Evolutionary conservation across 768 basidiomycete species (phyloP), one percentile per base, ranked within the genome.

Genomic region (Suillus clintonianus): DNA sequence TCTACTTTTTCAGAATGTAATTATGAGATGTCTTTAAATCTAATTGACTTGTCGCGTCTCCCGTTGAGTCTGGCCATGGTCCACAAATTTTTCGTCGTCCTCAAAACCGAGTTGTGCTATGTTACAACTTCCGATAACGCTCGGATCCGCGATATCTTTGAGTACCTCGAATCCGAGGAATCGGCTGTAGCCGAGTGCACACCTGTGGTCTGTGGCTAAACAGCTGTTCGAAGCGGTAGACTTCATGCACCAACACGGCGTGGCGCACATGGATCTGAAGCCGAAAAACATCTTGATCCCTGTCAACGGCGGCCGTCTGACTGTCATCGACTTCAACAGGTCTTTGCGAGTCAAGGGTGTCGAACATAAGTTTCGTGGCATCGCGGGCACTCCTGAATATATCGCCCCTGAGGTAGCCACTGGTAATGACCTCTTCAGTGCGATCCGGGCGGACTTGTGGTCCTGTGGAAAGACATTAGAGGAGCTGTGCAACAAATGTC

Each of bases 1-100:
- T 14, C 13, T 0, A n/a, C 5, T 5, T 32, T 68, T 27, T n/a
- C 72, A 88, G 89, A 90, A 74, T 88, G 87, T 67, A 79, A 81
- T 17, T 71, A 77, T 45, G 79, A 83, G 37, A 68, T 80, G 57
- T n/a, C n/a, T n/a, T n/a, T n/a, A n/a, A n/a, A n/a, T n/a, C n/a
- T n/a, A n/a, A n/a, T n/a, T n/a, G n/a, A n/a, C n/a, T n/a, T n/a
- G n/a, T n/a, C n/a, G n/a, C n/a, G n/a, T n/a, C n/a, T n/a, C n/a
- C n/a, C n/a, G n/a, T n/a, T n/a, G n/a, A n/a, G n/a, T n/a, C n/a
- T n/a, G n/a, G n/a, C n/a, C n/a, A n/a, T n/a, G n/a, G n/a, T n/a
- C n/a, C n/a, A n/a, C n/a, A n/a, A n/a, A n/a, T n/a, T n/a, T n/a
- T n/a, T n/a, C n/a, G n/a, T n/a, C n/a, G n/a, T n/a, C n/a, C n/a